These are phyloP conservation scores for Dioscorea dumetorum DNA, from an alignment of 106 monocot genomes.

Conservation along the genomic window DNA sequence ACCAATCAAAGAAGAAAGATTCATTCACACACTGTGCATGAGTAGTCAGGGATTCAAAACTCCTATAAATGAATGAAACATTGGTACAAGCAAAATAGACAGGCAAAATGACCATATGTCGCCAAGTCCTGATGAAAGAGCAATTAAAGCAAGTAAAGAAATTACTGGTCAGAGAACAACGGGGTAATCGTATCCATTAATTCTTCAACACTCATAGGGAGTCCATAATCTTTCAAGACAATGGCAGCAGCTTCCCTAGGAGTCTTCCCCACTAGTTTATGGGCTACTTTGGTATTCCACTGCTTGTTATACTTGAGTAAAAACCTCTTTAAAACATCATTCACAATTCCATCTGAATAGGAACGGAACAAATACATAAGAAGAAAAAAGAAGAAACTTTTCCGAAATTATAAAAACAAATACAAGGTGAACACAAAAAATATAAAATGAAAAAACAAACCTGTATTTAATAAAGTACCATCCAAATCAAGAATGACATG, in stretches of 20 bases:
- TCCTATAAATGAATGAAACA: not conserved
- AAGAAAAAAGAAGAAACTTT: not conserved
- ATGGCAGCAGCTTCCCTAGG: slow-evolving; percentile 60
- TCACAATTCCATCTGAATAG: slow-evolving; percentile 67
- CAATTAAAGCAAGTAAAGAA: not conserved
- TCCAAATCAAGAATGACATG: slow-evolving; percentile 93
- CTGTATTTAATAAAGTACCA: slow-evolving; percentile 93
- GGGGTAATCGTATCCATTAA: slow-evolving; percentile 60
- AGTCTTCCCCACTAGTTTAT: slow-evolving; percentile 75
- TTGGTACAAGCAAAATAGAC: not conserved
- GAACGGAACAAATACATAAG: slow-evolving; percentile 1
- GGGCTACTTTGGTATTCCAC: slow-evolving; percentile 57
- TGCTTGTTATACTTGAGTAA: slow-evolving; percentile 66
- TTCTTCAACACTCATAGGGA: slow-evolving; percentile 67
- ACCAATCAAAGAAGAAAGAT: too few relatives aligned
- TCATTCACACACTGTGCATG: too few relatives aligned
- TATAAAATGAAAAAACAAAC: slow-evolving; percentile 10
- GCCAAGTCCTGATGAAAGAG: not conserved
- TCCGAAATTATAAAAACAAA: not conserved
- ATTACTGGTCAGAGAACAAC: slow-evolving; percentile 62
- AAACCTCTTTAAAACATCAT: slow-evolving; percentile 52
- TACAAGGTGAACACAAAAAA: not conserved
- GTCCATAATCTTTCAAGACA: slow-evolving; percentile 69
- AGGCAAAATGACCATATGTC: not conserved
- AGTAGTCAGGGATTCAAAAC: not conserved